Evolutionary conservation across 169 alveolate genomes (phyloP), one percentile per base, ranked within the genome.

Genomic region (Amoebophrya sp.): DNA sequence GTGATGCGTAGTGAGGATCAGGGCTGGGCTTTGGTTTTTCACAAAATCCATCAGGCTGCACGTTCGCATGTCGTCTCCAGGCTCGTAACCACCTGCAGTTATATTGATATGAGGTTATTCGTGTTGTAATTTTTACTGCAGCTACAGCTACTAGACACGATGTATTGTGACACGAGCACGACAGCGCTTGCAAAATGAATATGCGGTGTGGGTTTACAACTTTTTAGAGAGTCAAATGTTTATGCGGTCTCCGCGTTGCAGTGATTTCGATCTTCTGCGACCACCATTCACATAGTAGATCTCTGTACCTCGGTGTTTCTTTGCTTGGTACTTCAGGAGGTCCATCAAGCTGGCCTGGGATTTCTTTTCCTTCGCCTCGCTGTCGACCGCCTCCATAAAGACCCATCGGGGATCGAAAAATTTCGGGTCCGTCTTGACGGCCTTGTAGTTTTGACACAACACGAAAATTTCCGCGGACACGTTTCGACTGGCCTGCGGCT

Each of bases 401-500:
- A 98, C 99, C 93, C 95, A 96, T 90, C 96, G 97, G 77, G 99
- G 98, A 95, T 99, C 99, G 93, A 98, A 97, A 92, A 98, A 95
- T 90, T 98, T 97, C 47, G 98, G 98, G 95, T 99, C 99, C 53
- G 98, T 95, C 55, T 92, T 93, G 91, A 97, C 96, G 55, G 98
- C 97, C 93, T 97, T 97, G 95, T 95, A 99, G 33, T 99, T 99
- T 40, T 94, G 93, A 90, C 99, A 98, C 29, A 98, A 97, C 39
- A 98, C 97, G 95, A 98, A 99, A 39, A 98, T 98, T 95, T 99
- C 99, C 0, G 99, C 99, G 0, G 99, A 98, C 40, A 97, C 98
- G 89, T 97, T 96, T 93, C 99, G 96, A 91, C 99, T 96, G 40
- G 99, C 99, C 92, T 96, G 95, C 35, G 99, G 99, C 94, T 99